Base-by-base conservation (phyloP, 164 flowering plant genomes). In the Amborella trichopoda region DNA sequence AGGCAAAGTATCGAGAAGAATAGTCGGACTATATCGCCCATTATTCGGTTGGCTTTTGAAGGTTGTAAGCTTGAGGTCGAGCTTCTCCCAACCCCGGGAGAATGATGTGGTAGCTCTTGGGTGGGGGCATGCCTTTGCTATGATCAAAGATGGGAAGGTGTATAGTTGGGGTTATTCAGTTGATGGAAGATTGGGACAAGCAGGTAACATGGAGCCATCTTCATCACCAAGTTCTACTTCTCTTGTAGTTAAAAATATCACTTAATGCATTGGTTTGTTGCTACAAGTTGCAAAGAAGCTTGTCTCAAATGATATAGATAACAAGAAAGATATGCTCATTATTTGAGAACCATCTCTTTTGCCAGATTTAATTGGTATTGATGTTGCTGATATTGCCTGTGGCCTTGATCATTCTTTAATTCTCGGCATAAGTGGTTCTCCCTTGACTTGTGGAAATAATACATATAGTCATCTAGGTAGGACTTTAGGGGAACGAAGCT, bases 81-180 rank as follows among this genome's bases (percentile, higher is more conserved):
- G n/a, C n/a, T n/a, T n/a, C n/a, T n/a, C n/a, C n/a, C n/a, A n/a
- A n/a, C n/a, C n/a, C n/a, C n/a, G n/a, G n/a, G n/a, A n/a, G n/a
- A n/a, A n/a, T n/a, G n/a, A n/a, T n/a, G n/a, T n/a, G n/a, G 87
- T 80, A 6, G 69, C 94, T 17, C 72, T 87, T 49, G 99, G 96
- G 47, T 91, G 99, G 99, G 99, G 95, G 3, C 96, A 87, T 68
- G 81, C 79, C 33, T 69, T 84, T 32, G 94, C 96, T 8, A 71
- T 43, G 51, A 74, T 77, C 24, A 68, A 54, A 50, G 76, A 74
- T 59, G 99, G 96, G 4, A 84, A 74, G 53, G 48, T 91, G 56
- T 91, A 71, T 55, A 91, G 98, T 2, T 87, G 93, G 96, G 96
- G 96, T 54, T 87, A 87, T 59, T 74, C 70, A 23, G 87, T 90